Percentiles rank a stretch among this genome's conserved stretches.
These are phyloP conservation scores for Phytophthora ramorum DNA, from an alignment of 352 stramenopile genomes.

Conservation along the genomic window DNA sequence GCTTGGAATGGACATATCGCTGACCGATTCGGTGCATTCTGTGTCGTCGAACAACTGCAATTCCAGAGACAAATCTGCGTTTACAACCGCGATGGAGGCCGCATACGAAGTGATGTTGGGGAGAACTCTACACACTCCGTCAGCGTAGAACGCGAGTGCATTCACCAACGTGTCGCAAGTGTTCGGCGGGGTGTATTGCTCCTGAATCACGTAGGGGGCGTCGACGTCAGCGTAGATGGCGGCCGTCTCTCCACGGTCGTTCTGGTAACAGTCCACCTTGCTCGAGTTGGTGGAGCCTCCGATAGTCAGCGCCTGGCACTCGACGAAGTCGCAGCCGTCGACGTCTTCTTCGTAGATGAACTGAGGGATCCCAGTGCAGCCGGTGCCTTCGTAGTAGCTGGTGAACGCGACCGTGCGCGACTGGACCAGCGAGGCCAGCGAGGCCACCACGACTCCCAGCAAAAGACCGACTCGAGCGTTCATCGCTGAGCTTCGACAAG, in stretches of 20 bases:
- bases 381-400: conserved; percentile 19
- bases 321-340: conserved; percentile 18
- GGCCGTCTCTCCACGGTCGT: conserved; percentile 20
- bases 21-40: conserved; percentile 14
- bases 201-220: conserved; percentile 25
- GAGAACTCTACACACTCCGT: conserved; percentile 22
- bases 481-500: neutral
- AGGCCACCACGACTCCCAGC: neutral
- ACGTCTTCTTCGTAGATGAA: conserved; percentile 34
- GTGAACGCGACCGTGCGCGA: conserved; percentile 26
- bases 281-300: conserved; percentile 13
- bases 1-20: conserved; percentile 10
- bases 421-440: neutral
- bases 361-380: conserved; percentile 20
- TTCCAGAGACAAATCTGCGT: conserved; percentile 17
- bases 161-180: conserved; percentile 23
- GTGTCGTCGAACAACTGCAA: conserved; percentile 25
- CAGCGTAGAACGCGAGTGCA: conserved; percentile 25
- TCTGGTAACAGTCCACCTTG: conserved; percentile 23
- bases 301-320: conserved; percentile 13
- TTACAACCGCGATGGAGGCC: conserved; percentile 15
- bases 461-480: neutral
- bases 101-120: conserved; percentile 20
- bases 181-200: conserved; percentile 25
- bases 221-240: conserved; percentile 21